Conservation (phyloP, 371 early-diverging fungal genomes). For the Mortierella sp. region DNA sequence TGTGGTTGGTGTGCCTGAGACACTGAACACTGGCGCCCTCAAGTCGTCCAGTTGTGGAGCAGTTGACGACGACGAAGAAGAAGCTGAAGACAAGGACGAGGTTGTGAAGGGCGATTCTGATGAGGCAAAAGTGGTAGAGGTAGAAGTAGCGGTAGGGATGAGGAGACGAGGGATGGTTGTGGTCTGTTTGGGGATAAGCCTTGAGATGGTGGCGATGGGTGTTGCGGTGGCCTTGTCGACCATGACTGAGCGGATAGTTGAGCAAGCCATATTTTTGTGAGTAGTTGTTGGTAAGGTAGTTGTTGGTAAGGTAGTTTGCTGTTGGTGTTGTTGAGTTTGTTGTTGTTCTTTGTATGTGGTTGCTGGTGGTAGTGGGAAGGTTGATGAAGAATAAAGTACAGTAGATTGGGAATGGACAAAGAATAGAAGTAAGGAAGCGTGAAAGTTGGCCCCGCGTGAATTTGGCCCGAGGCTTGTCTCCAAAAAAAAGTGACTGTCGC, state of each 20-base stretch:
- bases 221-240: conserved; percentile 26
- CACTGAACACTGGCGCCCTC: neutral
- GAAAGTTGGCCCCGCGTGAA: too few species aligned
- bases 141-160: neutral
- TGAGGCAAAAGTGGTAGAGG: neutral
- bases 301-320: neutral
- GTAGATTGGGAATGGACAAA: too few species aligned
- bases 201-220: conserved; percentile 32
- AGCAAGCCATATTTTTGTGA: conserved; percentile 33
- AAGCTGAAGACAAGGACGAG: neutral
- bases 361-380: neutral
- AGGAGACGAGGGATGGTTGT: conserved; percentile 1
- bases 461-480: too few species aligned
- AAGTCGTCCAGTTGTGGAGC: neutral
- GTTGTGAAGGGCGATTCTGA: neutral
- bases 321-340: neutral
- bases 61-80: neutral
- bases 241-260: conserved; percentile 36
- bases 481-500: too few species aligned
- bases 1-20: neutral
- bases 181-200: conserved; percentile 17
- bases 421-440: too few species aligned
- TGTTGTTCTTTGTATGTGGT: neutral
- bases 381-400: too few species aligned
- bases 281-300: neutral